Evolutionary conservation across 257 asterid genomes (phyloP).

Genomic region (Striga asiatica): DNA sequence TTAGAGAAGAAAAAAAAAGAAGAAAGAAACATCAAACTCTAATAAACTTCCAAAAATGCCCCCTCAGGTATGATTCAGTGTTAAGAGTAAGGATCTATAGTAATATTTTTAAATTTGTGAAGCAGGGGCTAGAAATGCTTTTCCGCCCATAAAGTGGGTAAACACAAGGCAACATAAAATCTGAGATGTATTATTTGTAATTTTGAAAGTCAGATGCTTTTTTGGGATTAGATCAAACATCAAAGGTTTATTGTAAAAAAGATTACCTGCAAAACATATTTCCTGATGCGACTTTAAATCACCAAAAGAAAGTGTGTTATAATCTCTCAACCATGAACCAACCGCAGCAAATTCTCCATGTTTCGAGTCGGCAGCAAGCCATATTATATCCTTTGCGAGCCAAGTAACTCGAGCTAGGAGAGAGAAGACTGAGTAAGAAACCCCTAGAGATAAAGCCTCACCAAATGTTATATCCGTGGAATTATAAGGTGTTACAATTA

Average conservation of each 20-base stretch:
- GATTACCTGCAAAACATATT: conserved; percentile 25
- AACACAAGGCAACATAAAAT: too few relatives aligned
- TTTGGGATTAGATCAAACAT: background rate
- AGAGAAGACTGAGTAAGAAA: conserved; percentile 73
- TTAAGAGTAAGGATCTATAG: too few relatives aligned
- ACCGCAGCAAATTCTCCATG: conserved; percentile 87
- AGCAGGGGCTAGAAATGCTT: background rate
- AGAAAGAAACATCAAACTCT: too few relatives aligned
- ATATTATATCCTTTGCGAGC: conserved; percentile 92
- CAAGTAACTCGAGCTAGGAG: conserved; percentile 80
- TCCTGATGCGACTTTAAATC: conserved; percentile 29
- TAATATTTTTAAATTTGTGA: too few relatives aligned
- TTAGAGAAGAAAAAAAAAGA: too few relatives aligned
- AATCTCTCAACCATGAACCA: conserved; percentile 82
- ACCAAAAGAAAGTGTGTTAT: conserved; percentile 53
- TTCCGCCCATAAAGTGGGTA: too few relatives aligned
- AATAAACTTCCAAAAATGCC: too few relatives aligned
- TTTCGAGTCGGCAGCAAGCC: conserved; percentile 92
- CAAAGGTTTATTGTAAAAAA: background rate
- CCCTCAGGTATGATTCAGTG: too few relatives aligned
- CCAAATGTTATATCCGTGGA: conserved; percentile 38
- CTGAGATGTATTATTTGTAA: too few relatives aligned
- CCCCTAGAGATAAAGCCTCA: conserved; percentile 87
- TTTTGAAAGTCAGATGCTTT: background rate
- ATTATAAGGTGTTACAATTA: conserved; percentile 86